These are phyloP conservation scores for Metarhizium robertsii DNA, from an alignment of 2,329 filamentous ascomycete species.

Conservation along the genomic window DNA sequence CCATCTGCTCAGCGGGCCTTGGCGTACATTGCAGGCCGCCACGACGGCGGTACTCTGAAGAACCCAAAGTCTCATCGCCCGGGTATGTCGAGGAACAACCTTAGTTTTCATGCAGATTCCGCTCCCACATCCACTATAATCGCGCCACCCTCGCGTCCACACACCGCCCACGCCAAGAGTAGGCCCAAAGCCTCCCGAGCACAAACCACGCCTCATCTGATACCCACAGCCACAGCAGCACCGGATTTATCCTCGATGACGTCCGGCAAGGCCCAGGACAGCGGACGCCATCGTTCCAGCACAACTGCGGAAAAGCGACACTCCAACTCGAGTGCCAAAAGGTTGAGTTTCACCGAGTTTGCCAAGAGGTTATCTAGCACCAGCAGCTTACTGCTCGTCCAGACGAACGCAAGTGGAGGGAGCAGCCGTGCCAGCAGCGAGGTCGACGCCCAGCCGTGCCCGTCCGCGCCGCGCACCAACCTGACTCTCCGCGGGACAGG, in stretches of 20 bases:
- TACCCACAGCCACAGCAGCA: conserved; percentile 14
- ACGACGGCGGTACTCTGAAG: conserved; percentile 18
- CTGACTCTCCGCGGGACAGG: conserved; percentile 29
- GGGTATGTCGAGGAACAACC: conserved; percentile 19
- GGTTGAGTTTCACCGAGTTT: conserved; percentile 53
- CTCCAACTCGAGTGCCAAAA: conserved; percentile 45
- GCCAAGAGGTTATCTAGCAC: conserved; percentile 52
- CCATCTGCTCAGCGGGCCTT: conserved; percentile 39
- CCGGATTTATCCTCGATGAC: conserved; percentile 11
- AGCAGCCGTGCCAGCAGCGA: conserved; percentile 41
- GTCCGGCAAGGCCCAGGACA: conserved; percentile 15
- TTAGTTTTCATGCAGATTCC: conserved; percentile 22
- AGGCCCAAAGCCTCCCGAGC: conserved; percentile 34
- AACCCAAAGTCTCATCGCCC: conserved; percentile 22
- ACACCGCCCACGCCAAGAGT: conserved; percentile 41
- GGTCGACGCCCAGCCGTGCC: conserved; percentile 26
- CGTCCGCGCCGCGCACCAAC: conserved; percentile 27
- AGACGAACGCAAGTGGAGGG: conserved; percentile 42
- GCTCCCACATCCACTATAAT: conserved; percentile 10
- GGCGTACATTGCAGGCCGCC: conserved; percentile 38
- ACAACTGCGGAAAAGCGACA: conserved; percentile 34
- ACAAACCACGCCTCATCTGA: conserved; percentile 40
- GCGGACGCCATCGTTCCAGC: conserved; percentile 12
- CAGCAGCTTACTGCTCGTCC: conserved; percentile 48
- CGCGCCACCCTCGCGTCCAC: conserved; percentile 32